Evolutionary conservation across 202 grass and related monocot genomes (phyloP), one percentile per base, ranked within the genome.

Genomic region (Saccharum hybrid): DNA sequence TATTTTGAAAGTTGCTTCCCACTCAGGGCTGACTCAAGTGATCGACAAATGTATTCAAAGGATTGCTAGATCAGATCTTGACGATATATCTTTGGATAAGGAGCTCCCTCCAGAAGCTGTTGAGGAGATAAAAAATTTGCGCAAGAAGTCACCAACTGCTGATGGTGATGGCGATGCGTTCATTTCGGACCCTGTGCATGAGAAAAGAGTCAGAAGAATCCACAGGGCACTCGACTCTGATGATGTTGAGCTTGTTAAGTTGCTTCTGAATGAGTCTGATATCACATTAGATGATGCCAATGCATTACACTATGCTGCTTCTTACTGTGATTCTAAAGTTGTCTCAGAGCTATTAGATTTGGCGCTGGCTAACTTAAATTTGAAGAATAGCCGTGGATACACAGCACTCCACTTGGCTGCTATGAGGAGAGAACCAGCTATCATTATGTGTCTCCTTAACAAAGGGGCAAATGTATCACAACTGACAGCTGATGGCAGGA

Each of bases 181-280:
- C 71, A 83, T 62, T 43, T 67, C 39, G 0, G 90, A 96, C 57
- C 86, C 85, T 79, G 51, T 88, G 21, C 89, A 90, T 71, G 93
- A 96, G 34, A 96, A 93, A 90, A 90, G 91, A 84, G 87, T 99
- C 41, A 90, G 80, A 78, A 91, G 86, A 82, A 99, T 99, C 43
- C 93, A 96, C 79, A 86, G 79, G 74, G 93, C 96, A 33, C 91
- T 99, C 2, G 96, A 99, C 85, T 94, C 83, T 73, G 96, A 99
- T 81, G 96, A 99, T 90, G 88, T 99, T n/a, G 93, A 99, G 68
- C 94, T 99, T 79, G 96, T 99, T 78, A 96, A 89, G 84, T 87
- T 99, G 82, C 93, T 99, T 80, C 90, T 99, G 67, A 94, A 82
- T 57, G 96, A 99, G 79, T 99, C 96, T 52, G 88, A 92, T 40